These are phyloP conservation scores for Westerdykella aurantiaca DNA, from an alignment of 2,329 filamentous ascomycete genomes.

Conservation along the genomic window DNA sequence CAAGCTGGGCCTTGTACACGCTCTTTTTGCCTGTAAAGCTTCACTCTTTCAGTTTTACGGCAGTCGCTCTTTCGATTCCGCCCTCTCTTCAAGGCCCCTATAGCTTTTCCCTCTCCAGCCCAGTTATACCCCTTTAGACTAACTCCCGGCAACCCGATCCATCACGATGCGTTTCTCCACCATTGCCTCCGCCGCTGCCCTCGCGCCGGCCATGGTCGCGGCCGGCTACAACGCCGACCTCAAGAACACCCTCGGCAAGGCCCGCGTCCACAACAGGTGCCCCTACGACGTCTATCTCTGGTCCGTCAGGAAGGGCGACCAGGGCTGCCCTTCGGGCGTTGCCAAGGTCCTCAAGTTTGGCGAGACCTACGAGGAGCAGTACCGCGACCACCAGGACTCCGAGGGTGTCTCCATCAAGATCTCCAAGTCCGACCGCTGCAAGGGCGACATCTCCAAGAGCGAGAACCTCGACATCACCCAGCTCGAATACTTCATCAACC, in stretches of 20 bases:
- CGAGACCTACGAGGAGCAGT: conserved; percentile 30
- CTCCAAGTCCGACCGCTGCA: conserved; percentile 29
- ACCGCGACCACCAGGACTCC: conserved; percentile 12
- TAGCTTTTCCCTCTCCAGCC: conserved; percentile 10
- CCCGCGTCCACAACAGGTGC: conserved; percentile 37
- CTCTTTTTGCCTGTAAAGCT: conserved; percentile 37
- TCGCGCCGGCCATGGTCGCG: conserved; percentile 17
- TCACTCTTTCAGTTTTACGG: conserved; percentile 38
- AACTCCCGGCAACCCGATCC: conserved; percentile 10
- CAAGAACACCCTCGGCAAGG: conserved; percentile 17
- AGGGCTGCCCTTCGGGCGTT: conserved; percentile 18
- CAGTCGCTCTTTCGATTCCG: conserved; percentile 30
- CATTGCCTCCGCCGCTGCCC: conserved; percentile 23
- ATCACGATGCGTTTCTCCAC: conserved; percentile 32
- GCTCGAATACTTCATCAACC: conserved; percentile 34
- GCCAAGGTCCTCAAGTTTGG: conserved; percentile 25
- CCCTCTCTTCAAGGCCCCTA: conserved; percentile 15
- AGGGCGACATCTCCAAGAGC: conserved; percentile 30
- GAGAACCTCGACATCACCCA: conserved; percentile 28
- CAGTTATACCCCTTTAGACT: conserved; percentile 1
- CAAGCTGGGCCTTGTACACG: conserved; percentile 35
- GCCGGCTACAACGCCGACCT: conserved; percentile 4
- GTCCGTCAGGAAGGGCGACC: conserved; percentile 29
- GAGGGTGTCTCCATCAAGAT: conserved; percentile 38
- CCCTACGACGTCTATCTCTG: conserved; percentile 34